Base-by-base conservation (phyloP, 2,329 filamentous ascomycete species). In the Fonsecaea pugnacius region DNA sequence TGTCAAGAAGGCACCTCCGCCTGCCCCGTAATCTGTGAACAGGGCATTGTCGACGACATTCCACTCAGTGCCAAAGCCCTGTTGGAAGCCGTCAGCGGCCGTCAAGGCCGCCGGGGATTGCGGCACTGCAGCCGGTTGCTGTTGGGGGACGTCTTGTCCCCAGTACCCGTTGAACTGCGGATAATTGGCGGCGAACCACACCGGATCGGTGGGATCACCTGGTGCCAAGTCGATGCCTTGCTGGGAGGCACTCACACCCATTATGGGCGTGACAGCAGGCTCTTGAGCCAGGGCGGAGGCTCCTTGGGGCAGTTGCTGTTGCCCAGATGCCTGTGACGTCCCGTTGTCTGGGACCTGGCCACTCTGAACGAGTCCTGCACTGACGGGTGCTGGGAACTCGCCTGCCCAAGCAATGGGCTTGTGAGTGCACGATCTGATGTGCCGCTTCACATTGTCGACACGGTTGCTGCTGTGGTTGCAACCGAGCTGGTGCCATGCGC, bases 361-460 rank as follows among this genome's bases (percentile, higher is more conserved):
- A 18, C 21, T 24, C 18, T 46, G 40, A 6, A 24, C 40, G 18
- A 12, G n/a, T 24, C 18, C 40, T 8, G 12, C 10, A 18, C 18
- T 27, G 21, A 48, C 18, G 43, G 43, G 43, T 24, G 1, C 21
- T 48, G 21, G 43, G 43, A 27, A 5, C 43, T 18, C 43, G 43
- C 10, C 43, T 12, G 43, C 43, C 43, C 43, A 24, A 4, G 8
- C 16, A 24, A 4, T 12, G 43, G 43, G 43, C 43, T 27, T 48
- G 43, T 48, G 43, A 48, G 18, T 8, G 43, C 43, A 48, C 43
- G 18, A 27, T 27, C 5, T 51, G 18, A 52, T 21, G 36, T 60
- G 57, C 57, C 57, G 57, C 57, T 52, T 60, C 40, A 60, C n/a
- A 35, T 60, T 60, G 57, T 60, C 57, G 46, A 30, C 8, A 21